Evolutionary conservation across 202 grass and related monocot species (phyloP), one percentile per base, ranked within the genome.

Genomic region (Schoenoplectus triqueter): DNA sequence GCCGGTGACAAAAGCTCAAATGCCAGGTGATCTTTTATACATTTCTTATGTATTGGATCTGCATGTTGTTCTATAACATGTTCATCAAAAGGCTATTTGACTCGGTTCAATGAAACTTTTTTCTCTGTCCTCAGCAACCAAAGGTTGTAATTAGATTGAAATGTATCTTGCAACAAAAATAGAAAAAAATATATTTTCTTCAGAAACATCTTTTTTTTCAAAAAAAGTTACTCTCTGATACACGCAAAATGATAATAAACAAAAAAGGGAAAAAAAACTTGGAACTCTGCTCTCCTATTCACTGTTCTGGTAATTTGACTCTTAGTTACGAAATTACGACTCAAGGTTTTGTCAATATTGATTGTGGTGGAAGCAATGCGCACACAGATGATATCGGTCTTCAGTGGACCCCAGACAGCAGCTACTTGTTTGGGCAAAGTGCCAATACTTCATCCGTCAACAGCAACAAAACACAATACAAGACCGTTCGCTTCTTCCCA

Each of bases 311-410:
- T 14, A 68, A 42, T 70, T 71, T 48, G 14, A 18, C 44, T 48
- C 9, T 9, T 18, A 71, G 1, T 0, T 10, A 78, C 56, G 56
- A 42, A 8, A 64, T 80, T 6, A 40, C 5, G 64, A 80, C 7
- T 56, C 56, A 13, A 81, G 76, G 78, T 80, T 86, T 80, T n/a
- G 50, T 81, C 11, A 87, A 77, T 54, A 50, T 87, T n/a, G 85
- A 87, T 59, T 87, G 85, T 52, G 85, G 85, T 5, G 78, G 85
- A 10, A 42, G 17, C 14, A 59, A 46, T 64, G 18, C 69, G 2
- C 69, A 82, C 78, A 87, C 56, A 9, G 85, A 87, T 41, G 61
- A 51, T 19, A 87, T 81, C n/a, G 78, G 79, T 73, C 72, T 87
- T 10, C 46, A 15, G 8, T 87, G 85, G 85, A 67, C 61, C 3